phyloP scores from a whole-genome alignment of 139 green algal genomes.

The Mesotaenium endlicherianum region DNA sequence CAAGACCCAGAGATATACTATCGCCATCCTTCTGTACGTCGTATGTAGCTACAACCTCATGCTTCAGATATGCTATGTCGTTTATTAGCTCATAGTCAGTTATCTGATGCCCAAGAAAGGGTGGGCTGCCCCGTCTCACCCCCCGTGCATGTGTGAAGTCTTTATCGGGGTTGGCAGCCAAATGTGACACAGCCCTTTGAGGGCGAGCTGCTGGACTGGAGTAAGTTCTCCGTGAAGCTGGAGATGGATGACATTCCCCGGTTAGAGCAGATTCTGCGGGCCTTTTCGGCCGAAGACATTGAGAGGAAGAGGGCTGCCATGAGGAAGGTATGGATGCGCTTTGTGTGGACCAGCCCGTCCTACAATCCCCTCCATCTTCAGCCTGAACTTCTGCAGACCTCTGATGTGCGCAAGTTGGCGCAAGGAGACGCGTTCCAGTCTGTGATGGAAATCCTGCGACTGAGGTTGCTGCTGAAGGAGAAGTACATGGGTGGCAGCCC shows the following conservation, averaged over 20 bases:
- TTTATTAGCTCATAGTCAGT: too few relatives aligned
- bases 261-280: background rate
- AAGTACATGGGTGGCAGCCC: too few relatives aligned
- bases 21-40: too few relatives aligned
- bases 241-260: background rate
- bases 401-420: too few relatives aligned
- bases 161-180: background rate
- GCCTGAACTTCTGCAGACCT: too few relatives aligned
- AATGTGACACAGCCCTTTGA: conserved; percentile 38
- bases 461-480: too few relatives aligned
- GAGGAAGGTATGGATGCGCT: conserved; percentile 2
- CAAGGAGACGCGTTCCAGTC: too few relatives aligned
- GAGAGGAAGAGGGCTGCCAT: background rate
- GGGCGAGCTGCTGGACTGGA: conserved; percentile 21
- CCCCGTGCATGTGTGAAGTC: background rate
- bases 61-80: too few relatives aligned
- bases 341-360: conserved; percentile 6
- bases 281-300: conserved; percentile 3
- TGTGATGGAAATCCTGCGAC: too few relatives aligned
- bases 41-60: too few relatives aligned
- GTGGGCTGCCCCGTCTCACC: background rate
- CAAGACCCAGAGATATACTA: too few relatives aligned
- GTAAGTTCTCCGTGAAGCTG: background rate
- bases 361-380: background rate
- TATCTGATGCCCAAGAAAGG: too few relatives aligned